These are phyloP conservation scores for Erigeron philadelphicus DNA, from an alignment of 140 eudicot genomes.

Conservation along the genomic window DNA sequence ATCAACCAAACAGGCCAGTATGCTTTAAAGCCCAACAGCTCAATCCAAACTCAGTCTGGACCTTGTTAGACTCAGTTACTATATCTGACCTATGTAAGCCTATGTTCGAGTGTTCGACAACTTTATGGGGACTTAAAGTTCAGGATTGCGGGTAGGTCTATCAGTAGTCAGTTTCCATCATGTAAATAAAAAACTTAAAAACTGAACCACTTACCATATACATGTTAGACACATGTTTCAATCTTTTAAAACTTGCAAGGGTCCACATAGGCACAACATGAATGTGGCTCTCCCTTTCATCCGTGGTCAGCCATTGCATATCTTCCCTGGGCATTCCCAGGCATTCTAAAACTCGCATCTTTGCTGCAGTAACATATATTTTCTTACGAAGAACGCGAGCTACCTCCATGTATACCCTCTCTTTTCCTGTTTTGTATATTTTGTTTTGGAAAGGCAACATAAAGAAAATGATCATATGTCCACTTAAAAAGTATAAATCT, in stretches of 20 bases:
- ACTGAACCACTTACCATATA: constrained; percentile 49
- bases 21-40: too few relatives aligned
- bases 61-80: too few relatives aligned
- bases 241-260: constrained; percentile 81
- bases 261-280: constrained; percentile 99
- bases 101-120: too few relatives aligned
- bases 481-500: not conserved
- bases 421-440: constrained; percentile 58
- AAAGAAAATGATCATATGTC: not conserved
- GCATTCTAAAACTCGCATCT: constrained; percentile 73
- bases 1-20: too few relatives aligned
- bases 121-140: too few relatives aligned
- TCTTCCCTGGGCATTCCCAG: constrained; percentile 65
- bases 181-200: not conserved
- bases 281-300: constrained; percentile 79
- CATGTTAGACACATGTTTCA: constrained; percentile 64
- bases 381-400: constrained; percentile 82
- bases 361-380: constrained; percentile 67
- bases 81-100: too few relatives aligned
- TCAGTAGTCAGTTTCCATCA: not conserved
- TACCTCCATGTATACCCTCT: constrained; percentile 81
- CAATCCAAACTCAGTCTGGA: too few relatives aligned
- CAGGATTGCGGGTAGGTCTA: too few relatives aligned
- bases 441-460: not conserved
- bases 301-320: constrained; percentile 72